Evolutionary conservation across 257 asterid species (phyloP), one percentile per base, ranked within the genome.

Genomic region (Ballota nigra): DNA sequence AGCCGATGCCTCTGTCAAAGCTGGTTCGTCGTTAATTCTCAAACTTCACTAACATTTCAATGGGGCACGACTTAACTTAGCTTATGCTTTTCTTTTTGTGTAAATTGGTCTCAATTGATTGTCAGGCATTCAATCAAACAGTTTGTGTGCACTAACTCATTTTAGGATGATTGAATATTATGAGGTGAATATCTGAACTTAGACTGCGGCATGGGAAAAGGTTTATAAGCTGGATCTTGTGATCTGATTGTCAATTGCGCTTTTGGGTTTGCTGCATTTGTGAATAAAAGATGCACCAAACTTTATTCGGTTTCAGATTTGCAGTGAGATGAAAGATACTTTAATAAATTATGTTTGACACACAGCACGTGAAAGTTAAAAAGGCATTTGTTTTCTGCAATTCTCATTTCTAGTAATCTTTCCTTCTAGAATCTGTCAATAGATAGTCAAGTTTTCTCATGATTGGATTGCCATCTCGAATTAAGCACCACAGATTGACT

Each of bases 1-100:
- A 75, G 96, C 98, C 69, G 95, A 92, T 77, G 95, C 98, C 33
- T 92, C 98, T 45, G 81, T 84, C 2, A 92, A 92, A 79, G 87
- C 96, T 79, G 97, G 98, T 92, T 63, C 75, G 86, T 80, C 18
- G 0, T 68, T 55, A n/a, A 41, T 63, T 76, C 15, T 63, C 70
- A 6, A 55, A 49, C 9, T 66, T 73, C 20, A 0, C 43, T 53
- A 43, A 23, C 13, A 36, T 58, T 18, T 63, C 75, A 23, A 38
- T 28, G 24, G 58, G 57, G 5, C 41, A 31, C 45, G 20, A 29
- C 45, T 29, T 24, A 49, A 15, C 4, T 0, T 6, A 23, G 7
- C 11, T 1, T 11, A 31, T 60, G 33, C 8, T 63, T 66, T 60
- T 15, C 4, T 15, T 3, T 61, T 18, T 41, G 20, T 43, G 51